Conservation (phyloP, 345 rosid genomes). For the Boechera retrofracta region DNA sequence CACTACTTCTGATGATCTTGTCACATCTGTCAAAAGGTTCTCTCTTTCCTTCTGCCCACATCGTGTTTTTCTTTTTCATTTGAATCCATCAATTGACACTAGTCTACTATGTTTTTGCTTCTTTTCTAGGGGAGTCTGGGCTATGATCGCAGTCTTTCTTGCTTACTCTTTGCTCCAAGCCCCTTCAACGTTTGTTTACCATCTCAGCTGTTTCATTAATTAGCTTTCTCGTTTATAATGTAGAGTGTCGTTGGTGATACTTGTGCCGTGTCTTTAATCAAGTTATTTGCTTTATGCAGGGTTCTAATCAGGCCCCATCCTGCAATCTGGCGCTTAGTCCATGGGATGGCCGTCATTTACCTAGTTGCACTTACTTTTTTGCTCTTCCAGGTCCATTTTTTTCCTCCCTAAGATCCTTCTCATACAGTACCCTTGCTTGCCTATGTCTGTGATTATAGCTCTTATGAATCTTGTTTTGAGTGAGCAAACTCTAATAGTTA, state of each 20-base stretch:
- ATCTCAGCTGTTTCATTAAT: not conserved
- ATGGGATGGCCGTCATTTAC: slow-evolving; percentile 96
- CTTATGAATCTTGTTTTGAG: not conserved
- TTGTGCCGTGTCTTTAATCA: slow-evolving; percentile 31
- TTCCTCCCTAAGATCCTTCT: slow-evolving; percentile 23
- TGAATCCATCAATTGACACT: slow-evolving; percentile 32
- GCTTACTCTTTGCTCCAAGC: slow-evolving; percentile 97
- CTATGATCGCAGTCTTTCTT: slow-evolving; percentile 98
- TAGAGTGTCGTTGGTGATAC: slow-evolving; percentile 8
- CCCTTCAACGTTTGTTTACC: slow-evolving; percentile 74
- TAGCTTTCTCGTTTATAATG: not conserved
- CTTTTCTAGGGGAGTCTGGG: slow-evolving; percentile 87
- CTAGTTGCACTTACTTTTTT: slow-evolving; percentile 91
- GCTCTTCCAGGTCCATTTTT: slow-evolving; percentile 88
- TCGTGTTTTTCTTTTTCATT: not conserved
- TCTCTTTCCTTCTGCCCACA: slow-evolving; percentile 7
- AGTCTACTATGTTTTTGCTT: slow-evolving; percentile 28
- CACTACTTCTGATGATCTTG: slow-evolving; percentile 65
- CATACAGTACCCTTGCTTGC: not conserved
- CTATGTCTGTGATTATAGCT: slow-evolving; percentile 24
- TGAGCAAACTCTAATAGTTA: slow-evolving; percentile 44
- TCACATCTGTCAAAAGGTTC: slow-evolving; percentile 94
- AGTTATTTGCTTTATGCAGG: slow-evolving; percentile 53
- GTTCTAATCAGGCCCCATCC: slow-evolving; percentile 97
- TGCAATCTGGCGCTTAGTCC: slow-evolving; percentile 97